Evolutionary conservation across 164 flowering plant genomes (phyloP).

Genomic region (Pachysandra terminalis): DNA sequence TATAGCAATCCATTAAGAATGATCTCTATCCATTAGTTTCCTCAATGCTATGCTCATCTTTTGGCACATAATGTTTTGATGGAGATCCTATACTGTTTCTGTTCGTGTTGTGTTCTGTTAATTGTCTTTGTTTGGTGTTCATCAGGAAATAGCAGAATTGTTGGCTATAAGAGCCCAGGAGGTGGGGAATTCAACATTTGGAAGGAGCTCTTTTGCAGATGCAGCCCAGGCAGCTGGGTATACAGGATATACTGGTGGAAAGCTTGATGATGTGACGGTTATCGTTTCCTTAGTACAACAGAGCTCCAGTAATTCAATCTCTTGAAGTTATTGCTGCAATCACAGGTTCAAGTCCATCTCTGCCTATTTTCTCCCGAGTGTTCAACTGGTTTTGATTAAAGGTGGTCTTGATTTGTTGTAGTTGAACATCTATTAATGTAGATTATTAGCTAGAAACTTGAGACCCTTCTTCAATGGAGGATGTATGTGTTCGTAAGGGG

Average conservation of each 20-base stretch:
- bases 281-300: slow-evolving; percentile 61
- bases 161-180: slow-evolving; percentile 63
- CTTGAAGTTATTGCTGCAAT: background rate
- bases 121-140: too few relatives aligned
- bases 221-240: slow-evolving; percentile 84
- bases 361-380: too few relatives aligned
- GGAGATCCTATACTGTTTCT: too few relatives aligned
- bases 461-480: too few relatives aligned
- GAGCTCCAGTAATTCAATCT: slow-evolving; percentile 7
- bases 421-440: too few relatives aligned
- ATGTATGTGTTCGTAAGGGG: too few relatives aligned
- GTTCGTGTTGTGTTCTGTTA: background rate
- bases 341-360: too few relatives aligned
- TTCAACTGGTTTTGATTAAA: too few relatives aligned
- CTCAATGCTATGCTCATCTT: too few relatives aligned
- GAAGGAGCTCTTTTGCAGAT: slow-evolving; percentile 79
- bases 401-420: too few relatives aligned
- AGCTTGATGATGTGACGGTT: slow-evolving; percentile 77
- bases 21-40: background rate
- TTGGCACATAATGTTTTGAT: too few relatives aligned
- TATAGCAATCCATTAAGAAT: background rate
- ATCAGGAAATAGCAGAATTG: slow-evolving; percentile 64
- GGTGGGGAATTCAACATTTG: slow-evolving; percentile 43
- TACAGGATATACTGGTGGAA: slow-evolving; percentile 60
- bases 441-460: too few relatives aligned